Evolutionary conservation across 441 rosid genomes (phyloP), one percentile per base, ranked within the genome.

Genomic region (Corymbia citriodora): DNA sequence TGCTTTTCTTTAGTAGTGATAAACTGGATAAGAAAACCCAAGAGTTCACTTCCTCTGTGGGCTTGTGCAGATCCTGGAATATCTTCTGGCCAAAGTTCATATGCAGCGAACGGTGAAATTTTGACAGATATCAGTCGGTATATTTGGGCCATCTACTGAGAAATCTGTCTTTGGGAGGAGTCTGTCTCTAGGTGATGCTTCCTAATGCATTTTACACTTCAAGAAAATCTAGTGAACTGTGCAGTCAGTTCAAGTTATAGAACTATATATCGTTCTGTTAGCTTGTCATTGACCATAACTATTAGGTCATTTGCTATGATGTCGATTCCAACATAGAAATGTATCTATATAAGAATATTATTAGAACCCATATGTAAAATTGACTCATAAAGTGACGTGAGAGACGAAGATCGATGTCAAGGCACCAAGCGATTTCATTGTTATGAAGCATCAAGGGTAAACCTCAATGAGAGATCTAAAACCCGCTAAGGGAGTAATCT

Each of bases 391-490:
- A 59, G 25, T 59, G 14, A 59, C 25, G 65, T 29, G 25, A 59
- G 65, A 25, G 29, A 25, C 63, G 88, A 90, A 93, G 87, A 70
- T 72, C 88, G 89, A 92, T 40, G 92, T 61, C 90, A 89, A 36
- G 50, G 83, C 50, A 40, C 52, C 52, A 29, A 23, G 14, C 3
- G 85, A 79, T 36, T 40, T 23, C 85, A 45, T 45, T 25, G 52
- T 40, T 23, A 11, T 89, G 83, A 52, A 79, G 33, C 10, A 10
- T 91, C 48, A 92, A n/a, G 92, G 92, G 40, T 90, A 91, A 83
- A 89, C 90, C 87, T 92, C 91, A 54, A 93, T 90, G 49, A 93
- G 70, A 88, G 92, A 52, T 88, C 92, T 90, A 19, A 88, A n/a
- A 13, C 93, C 93, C 8, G 88, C 27, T 7, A 88, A 54, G 23